phyloP scores from a whole-genome alignment of 2,329 filamentous ascomycete species.

The Phialophora verrucosa region DNA sequence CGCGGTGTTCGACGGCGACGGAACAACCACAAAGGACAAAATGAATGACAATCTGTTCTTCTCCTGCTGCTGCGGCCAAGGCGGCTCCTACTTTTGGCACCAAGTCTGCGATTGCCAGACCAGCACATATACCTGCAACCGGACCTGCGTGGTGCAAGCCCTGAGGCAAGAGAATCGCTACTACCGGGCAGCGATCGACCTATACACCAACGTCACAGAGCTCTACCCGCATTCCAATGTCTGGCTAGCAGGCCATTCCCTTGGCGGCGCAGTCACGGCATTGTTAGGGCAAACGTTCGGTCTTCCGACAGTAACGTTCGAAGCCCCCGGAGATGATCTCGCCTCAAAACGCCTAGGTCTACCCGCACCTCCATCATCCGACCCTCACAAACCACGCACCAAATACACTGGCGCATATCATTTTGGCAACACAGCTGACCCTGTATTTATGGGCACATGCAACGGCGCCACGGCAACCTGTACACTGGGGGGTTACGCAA shows the following conservation, averaged over 20 bases:
- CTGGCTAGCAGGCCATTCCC: slow-evolving; percentile 90
- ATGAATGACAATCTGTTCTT: slow-evolving; percentile 98
- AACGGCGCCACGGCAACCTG: slow-evolving; percentile 89
- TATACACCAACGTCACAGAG: slow-evolving; percentile 90
- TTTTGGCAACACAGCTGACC: slow-evolving; percentile 94
- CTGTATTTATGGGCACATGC: slow-evolving; percentile 90
- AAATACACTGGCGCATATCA: slow-evolving; percentile 80
- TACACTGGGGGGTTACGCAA: slow-evolving; percentile 88
- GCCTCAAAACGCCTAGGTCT: slow-evolving; percentile 83
- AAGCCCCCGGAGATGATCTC: slow-evolving; percentile 89
- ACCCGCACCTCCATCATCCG: slow-evolving; percentile 78
- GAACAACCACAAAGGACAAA: slow-evolving; percentile 96
- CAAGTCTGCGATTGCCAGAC: slow-evolving; percentile 93
- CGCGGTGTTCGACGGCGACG: slow-evolving; percentile 94
- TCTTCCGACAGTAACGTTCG: slow-evolving; percentile 86
- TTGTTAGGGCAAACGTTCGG: slow-evolving; percentile 90
- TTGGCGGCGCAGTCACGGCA: slow-evolving; percentile 88
- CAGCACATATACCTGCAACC: slow-evolving; percentile 86
- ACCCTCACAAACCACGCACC: slow-evolving; percentile 70
- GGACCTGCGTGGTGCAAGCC: slow-evolving; percentile 80
- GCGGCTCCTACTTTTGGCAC: slow-evolving; percentile 86
- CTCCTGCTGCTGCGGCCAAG: slow-evolving; percentile 95
- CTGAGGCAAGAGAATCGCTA: slow-evolving; percentile 85
- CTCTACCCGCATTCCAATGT: slow-evolving; percentile 83
- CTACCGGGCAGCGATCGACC: slow-evolving; percentile 83